Evolutionary conservation across 139 green algal species (phyloP), one percentile per base, ranked within the genome.

Genomic region (Yamagishiella unicocca): DNA sequence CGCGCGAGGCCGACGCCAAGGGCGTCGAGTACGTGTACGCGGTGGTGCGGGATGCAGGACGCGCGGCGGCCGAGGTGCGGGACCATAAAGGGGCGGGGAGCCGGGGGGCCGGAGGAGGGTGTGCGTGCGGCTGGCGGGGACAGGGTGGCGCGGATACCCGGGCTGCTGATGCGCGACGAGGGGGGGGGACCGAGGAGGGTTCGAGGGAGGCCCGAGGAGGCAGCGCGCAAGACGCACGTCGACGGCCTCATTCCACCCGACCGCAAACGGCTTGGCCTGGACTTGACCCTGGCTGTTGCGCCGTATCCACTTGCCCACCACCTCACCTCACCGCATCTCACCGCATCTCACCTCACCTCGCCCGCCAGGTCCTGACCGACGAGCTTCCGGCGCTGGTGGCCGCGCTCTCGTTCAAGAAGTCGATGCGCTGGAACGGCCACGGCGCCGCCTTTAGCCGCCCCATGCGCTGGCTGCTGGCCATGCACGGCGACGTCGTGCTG

Each of bases 11-110:
- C 1, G 96, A 99, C 82, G 91, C 90, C 54, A 99, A 99, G 91
- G 97, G 96, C 5, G 92, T 95, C 45, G 97, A 99, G 91, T 99
- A 99, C 89, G 93, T 97, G 33, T 99, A 88, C 71, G 97, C 92
- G 31, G 89, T 83, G 3, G 92, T 98, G 14, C 89, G 92, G 64
- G 91, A 96, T 72, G 91, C 83, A 1, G 95, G 95, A 17, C 79
- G 84, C 4, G 29, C 80, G 2, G 91, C 95, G 14, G 91, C 89
- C 24, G 93, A 96, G 88, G 95, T 95, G 67, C 22, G 90, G 33
- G 61, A 31, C n/a, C n/a, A n/a, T n/a, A n/a, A n/a, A n/a, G n/a
- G n/a, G n/a, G n/a, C n/a, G n/a, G n/a, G n/a, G n/a, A 7, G 31
- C 31, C 62, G 17, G 62, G 62, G 4, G n/a, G 62, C 3, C 10